Base-by-base conservation (phyloP, 371 early-diverging fungal genomes). In the Rhizomucor pusillus region DNA sequence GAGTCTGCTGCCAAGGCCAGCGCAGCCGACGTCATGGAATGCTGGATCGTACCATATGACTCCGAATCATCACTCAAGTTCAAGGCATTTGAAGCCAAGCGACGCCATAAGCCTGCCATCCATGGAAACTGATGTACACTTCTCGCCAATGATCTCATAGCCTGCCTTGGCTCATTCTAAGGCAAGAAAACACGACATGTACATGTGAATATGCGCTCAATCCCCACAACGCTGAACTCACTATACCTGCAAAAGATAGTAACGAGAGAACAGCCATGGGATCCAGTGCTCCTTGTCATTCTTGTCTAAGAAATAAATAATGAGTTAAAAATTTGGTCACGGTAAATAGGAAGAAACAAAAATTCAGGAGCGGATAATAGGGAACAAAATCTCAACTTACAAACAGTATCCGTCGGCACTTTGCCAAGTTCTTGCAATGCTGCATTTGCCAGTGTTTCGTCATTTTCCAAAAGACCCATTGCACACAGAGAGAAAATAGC, bases 401-500 rank as follows among this genome's bases (percentile, higher is more conserved):
- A 73, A 48, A 72, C 76, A 47, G 59, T 44, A 46, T 80, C 75
- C 20, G 75, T 59, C 20, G 75, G 72, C 14, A 87, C 63, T 50
- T 87, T 87, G 36, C 77, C 48, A 39, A 95, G 67, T 67, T 94
- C 93, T 40, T 82, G 76, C 41, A 89, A 71, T 0, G 92, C 87
- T 0, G 89, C 89, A 2, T 77, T 75, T 0, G 93, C 82, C n/a
- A 95, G 60, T 2, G 80, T 83, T 36, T 70, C 79, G 60, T 95
- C 93, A 52, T 81, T 71, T 57, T 81, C 74, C 10, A 90, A 70
- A 51, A 94, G 69, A 0, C 91, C 94, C 70, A 95, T 82, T 2
- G 86, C 92, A 43, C 88, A 86, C 43, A 95, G 67, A 0, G 85
- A 77, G 45, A 87, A 78, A 39, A 94, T 85, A 0, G 91, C 88